Conservation (phyloP, 1,284 basidiomycete species). For the Xanthoconium separans region DNA sequence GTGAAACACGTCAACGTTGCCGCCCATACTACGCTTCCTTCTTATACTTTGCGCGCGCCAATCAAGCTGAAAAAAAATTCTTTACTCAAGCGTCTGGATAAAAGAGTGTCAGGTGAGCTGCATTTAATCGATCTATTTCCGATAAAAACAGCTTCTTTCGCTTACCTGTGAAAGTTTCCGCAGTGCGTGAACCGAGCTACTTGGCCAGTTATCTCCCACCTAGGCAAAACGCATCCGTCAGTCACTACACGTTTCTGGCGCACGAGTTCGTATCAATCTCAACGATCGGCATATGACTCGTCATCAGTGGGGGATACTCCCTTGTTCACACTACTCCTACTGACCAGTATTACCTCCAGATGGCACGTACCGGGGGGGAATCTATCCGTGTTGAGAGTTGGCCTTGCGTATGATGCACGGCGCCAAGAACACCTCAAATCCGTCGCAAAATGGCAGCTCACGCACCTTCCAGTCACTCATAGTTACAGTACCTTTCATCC, state of each 20-base stretch:
- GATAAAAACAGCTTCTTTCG: conserved; percentile 6
- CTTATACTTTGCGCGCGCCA: conserved; percentile 7
- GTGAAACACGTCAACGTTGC: neutral
- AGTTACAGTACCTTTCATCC: neutral
- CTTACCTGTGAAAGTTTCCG: conserved; percentile 6
- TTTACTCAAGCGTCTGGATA: neutral
- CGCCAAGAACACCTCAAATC: neutral
- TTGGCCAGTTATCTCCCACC: neutral
- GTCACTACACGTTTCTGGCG: neutral
- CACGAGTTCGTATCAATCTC: neutral
- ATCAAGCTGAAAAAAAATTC: neutral
- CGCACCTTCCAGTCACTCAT: neutral
- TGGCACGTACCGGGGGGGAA: neutral
- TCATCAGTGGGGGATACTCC: neutral
- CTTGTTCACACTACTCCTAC: neutral
- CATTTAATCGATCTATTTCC: neutral
- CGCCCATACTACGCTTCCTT: too few relatives aligned
- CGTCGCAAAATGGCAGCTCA: neutral
- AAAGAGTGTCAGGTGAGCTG: neutral
- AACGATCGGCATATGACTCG: neutral
- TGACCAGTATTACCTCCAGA: neutral
- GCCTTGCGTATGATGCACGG: neutral
- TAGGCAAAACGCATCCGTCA: neutral
- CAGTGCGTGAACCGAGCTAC: neutral
- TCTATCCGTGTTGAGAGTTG: neutral